Conservation (phyloP, 768 basidiomycete genomes). For the Russula emetica region DNA sequence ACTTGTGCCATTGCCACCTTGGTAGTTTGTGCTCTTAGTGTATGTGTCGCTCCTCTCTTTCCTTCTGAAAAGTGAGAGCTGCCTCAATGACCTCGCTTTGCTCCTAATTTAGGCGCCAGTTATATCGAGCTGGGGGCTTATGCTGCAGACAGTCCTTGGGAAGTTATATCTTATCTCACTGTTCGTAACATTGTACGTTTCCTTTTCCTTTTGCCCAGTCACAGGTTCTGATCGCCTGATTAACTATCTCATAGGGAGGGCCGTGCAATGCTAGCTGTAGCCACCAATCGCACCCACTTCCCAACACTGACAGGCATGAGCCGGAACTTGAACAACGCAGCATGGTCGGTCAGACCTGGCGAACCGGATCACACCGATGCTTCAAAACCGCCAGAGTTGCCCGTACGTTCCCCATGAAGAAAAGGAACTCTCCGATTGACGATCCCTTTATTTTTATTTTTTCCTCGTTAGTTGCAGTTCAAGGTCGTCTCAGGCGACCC, state of each 20-base stretch:
- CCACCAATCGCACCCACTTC: constrained; percentile 7
- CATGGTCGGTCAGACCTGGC: not conserved
- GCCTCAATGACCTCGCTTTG: not conserved
- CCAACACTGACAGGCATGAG: constrained; percentile 5
- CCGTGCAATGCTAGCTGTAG: constrained; percentile 3
- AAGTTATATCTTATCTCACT: constrained; percentile 35
- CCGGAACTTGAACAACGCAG: not conserved
- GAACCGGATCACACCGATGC: not conserved
- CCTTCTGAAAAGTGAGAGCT: not conserved
- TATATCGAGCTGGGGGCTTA: constrained; percentile 31
- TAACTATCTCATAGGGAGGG: constrained; percentile 7
- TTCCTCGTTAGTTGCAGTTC: not conserved
- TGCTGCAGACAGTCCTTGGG: constrained; percentile 32
- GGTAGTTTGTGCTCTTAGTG: constrained; percentile 23
- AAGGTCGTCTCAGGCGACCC: not conserved
- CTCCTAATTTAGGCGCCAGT: constrained; percentile 18
- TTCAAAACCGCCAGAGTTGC: not conserved
- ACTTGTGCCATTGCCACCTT: constrained; percentile 30
- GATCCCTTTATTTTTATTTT: not conserved
- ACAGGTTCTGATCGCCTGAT: not conserved
- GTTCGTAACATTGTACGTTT: constrained; percentile 32
- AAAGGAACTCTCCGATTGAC: not conserved
- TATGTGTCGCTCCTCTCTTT: not conserved
- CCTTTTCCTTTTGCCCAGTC: not conserved
- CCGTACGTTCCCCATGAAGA: not conserved